Evolutionary conservation across 176 grass and related monocot species (phyloP), one percentile per base, ranked within the genome.

Genomic region (Thinopyrum elongatum): DNA sequence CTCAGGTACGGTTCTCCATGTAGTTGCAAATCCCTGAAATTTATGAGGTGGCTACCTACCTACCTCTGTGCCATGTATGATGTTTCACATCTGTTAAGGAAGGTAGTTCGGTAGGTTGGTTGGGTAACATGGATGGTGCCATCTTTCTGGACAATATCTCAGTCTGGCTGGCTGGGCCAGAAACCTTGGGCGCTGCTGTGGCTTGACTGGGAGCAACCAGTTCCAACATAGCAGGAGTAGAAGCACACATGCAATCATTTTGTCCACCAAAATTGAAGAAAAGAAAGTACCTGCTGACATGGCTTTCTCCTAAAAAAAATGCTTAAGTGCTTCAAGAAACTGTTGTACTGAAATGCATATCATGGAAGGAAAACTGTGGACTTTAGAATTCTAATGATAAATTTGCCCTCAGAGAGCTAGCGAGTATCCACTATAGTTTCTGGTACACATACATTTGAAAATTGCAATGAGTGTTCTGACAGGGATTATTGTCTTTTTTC

Each of bases 101-200:
- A 62, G 47, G 16, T 61, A 3, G 39, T 66, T 58, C 4, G 4
- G 27, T 77, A 49, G 25, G 36, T 76, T 68, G 34, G 26, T 69
- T 85, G 8, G 21, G 11, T 70, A 77, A 3, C 11, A 38, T 61
- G 42, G 44, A 17, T 36, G 49, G 23, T 12, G 17, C 51, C 39
- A 16, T 1, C 0, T 35, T 33, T 49, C 59, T 8, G 0, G 6
- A 27, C 70, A 16, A 15, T 84, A 81, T 81, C 59, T 34, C 38
- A 72, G 31, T 61, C 23, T 79, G 49, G 16, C 53, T 89, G 31
- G 83, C 70, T 82, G 71, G 22, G 27, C 29, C 61, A 76, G 19
- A 29, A 29, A 39, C 36, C 17, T 44, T 4, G 21, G 65, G 60
- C 7, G 3, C 26, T 34, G 14, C 3, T 11, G 10, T 49, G 6